phyloP scores from a whole-genome alignment of 139 green algal species.

The Choricystis sp. region DNA sequence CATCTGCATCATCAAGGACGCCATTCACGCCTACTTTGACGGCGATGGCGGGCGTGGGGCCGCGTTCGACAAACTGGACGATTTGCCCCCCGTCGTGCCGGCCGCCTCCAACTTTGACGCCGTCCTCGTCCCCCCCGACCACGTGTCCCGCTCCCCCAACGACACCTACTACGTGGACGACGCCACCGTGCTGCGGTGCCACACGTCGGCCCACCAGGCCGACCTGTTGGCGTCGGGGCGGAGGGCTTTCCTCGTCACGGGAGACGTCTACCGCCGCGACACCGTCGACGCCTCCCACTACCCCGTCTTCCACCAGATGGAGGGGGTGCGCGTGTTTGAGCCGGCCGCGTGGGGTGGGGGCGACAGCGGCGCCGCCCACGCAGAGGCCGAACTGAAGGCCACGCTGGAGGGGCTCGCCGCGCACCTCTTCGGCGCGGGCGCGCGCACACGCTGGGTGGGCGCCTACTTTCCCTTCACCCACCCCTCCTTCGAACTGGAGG shows the following conservation, averaged over 20 bases:
- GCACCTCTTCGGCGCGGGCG: constrained; percentile 69
- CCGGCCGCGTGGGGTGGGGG: constrained; percentile 38
- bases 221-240: constrained; percentile 68
- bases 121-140: constrained; percentile 80
- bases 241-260: constrained; percentile 80
- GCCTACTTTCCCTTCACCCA: constrained; percentile 99
- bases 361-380: constrained; percentile 32
- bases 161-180: constrained; percentile 96
- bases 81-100: constrained; percentile 76
- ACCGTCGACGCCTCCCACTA: constrained; percentile 97
- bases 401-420: constrained; percentile 76
- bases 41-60: not conserved
- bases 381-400: constrained; percentile 70
- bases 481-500: constrained; percentile 93
- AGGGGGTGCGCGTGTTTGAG: constrained; percentile 51
- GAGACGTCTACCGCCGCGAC: constrained; percentile 93
- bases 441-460: constrained; percentile 85
- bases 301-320: constrained; percentile 99
- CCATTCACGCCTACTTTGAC: constrained; percentile 93
- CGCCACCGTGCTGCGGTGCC: constrained; percentile 64
- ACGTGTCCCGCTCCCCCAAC: constrained; percentile 78
- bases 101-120: constrained; percentile 64
- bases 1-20: constrained; percentile 89
- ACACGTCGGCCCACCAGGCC: constrained; percentile 72
- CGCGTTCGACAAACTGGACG: constrained; percentile 74